Evolutionary conservation across 805 yeast genomes (phyloP), one percentile per base, ranked within the genome.

Genomic region (Myxozyma geophila): DNA sequence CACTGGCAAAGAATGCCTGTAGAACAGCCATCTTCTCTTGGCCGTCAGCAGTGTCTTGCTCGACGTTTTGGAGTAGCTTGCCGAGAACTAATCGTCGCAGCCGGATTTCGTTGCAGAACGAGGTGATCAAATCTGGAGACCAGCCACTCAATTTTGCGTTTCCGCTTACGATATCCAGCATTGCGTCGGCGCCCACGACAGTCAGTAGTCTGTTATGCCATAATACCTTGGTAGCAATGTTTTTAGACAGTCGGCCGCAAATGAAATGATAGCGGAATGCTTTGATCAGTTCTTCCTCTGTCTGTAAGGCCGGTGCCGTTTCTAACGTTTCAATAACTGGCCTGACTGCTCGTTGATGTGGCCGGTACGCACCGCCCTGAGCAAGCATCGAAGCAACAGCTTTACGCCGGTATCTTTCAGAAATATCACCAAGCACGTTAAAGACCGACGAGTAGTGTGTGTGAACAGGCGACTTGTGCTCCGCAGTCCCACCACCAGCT

Each of bases 111-210:
- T 39, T 47, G 46, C 21, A 12, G 28, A 64, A 64, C 13, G 57
- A 48, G 2, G 23, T 36, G 10, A 61, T 28, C 17, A 54, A 50
- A n/a, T 23, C 15, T 9, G 50, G 50, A 5, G 67, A 57, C 67
- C 67, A 64, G 6, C 66, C 67, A 13, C 59, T 28, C 15, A 64
- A 40, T n/a, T 44, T 15, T 7, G 58, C 54, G 15, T 41, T 51
- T 10, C 28, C 35, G 6, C 17, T 17, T 21, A 41, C 49, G 9
- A 63, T 23, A 7, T n/a, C 36, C 17, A 23, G 28, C 23, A 63
- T n/a, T 9, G 33, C 50, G 36, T 40, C 43, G 8, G 56, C 43
- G 13, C 46, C 57, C n/a, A 44, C 61, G 33, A 33, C 41, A 17
- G 36, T 37, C 23, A 23, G 15, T 33, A 64, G 9, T 28, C 17